A percentile compares a stretch with the other conserved stretches of the same genome.
Conservation (phyloP, 2,329 filamentous ascomycete genomes). For the Xylariaceae sp. region DNA sequence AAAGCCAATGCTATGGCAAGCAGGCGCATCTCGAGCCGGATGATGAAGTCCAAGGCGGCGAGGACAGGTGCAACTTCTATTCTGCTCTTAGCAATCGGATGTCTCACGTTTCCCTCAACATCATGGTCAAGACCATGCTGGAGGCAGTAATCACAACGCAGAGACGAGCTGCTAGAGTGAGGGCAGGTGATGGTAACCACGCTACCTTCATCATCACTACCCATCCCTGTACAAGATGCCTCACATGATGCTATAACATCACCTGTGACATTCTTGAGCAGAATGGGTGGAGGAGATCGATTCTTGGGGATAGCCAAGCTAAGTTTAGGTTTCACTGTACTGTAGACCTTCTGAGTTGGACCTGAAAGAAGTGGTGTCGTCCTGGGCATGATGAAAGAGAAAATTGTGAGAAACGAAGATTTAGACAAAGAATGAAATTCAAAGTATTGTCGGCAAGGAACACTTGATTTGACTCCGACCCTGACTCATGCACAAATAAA, state of each 20-base stretch:
- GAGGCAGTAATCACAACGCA: slow-evolving; percentile 19
- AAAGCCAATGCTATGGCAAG: background rate
- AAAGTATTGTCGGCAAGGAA: no score
- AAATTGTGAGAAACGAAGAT: no score
- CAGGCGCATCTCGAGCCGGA: background rate
- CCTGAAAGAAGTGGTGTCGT: no score
- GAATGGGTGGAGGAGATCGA: background rate
- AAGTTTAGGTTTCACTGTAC: slow-evolving; percentile 15
- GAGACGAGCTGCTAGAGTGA: background rate
- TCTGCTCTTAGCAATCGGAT: background rate
- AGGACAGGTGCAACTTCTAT: no score
- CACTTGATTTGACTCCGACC: no score
- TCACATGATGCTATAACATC: slow-evolving; percentile 1
- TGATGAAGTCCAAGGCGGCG: background rate
- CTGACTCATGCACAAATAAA: no score
- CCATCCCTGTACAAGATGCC: slow-evolving; percentile 11
- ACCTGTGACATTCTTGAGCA: no score
- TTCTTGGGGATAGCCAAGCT: slow-evolving; percentile 8
- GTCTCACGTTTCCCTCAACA: background rate
- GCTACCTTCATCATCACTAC: background rate
- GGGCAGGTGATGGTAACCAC: background rate
- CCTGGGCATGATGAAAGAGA: no score
- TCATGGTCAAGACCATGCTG: slow-evolving; percentile 16
- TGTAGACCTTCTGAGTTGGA: no score
- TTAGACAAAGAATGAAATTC: no score